Conservation (phyloP, 768 basidiomycete species). For the Imleria badia region DNA sequence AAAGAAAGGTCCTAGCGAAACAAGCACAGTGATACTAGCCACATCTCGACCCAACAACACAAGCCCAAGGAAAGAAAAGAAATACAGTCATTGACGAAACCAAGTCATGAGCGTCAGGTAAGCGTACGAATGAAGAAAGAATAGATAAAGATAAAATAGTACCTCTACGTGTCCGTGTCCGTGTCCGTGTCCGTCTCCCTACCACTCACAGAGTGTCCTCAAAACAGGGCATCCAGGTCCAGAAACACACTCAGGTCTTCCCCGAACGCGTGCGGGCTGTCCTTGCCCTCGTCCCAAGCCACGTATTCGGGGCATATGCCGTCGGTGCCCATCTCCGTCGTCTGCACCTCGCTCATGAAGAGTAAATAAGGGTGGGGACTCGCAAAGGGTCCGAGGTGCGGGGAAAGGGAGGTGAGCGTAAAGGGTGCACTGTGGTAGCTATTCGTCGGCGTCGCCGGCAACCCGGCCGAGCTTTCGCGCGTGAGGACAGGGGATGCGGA, state of each 20-base stretch:
- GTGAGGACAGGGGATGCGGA: constrained; percentile 4
- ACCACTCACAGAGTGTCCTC: not conserved
- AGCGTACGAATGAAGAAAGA: too few relatives aligned
- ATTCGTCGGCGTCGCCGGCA: not conserved
- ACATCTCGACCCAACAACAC: too few relatives aligned
- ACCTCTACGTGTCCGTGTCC: not conserved
- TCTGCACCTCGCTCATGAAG: not conserved
- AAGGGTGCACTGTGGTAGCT: not conserved
- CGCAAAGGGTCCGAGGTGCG: not conserved
- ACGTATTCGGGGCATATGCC: not conserved
- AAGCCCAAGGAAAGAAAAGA: too few relatives aligned
- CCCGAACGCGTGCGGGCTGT: not conserved
- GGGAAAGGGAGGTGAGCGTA: not conserved
- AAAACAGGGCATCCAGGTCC: constrained; percentile 3
- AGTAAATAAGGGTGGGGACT: not conserved
- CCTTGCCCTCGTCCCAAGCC: not conserved
- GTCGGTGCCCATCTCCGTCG: not conserved
- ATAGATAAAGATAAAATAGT: too few relatives aligned
- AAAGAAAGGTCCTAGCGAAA: too few relatives aligned
- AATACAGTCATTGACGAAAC: too few relatives aligned
- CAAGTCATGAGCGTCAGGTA: too few relatives aligned
- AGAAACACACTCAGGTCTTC: not conserved
- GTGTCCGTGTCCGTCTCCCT: not conserved
- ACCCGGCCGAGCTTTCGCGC: not conserved
- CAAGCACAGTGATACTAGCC: too few relatives aligned